Evolutionary conservation across 2,329 filamentous ascomycete genomes (phyloP), one percentile per base, ranked within the genome.

Genomic region (Knoxdaviesia proteae): DNA sequence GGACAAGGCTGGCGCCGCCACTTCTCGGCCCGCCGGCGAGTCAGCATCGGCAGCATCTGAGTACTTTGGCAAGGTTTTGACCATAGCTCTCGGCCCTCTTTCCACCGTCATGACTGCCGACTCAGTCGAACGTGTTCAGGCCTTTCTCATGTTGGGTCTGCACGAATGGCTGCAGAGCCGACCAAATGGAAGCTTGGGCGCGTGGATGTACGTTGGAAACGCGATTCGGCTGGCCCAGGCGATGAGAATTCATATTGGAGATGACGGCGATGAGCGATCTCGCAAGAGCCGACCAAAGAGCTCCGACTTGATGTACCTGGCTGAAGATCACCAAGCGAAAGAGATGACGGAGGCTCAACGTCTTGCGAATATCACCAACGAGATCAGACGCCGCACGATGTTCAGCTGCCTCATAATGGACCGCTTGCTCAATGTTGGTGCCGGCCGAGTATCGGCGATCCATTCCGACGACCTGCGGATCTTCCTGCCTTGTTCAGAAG

Each of bases 341-440:
- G 44, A 42, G 8, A 48, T 50, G 7, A 44, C 47, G 3, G 55
- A 57, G 10, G 10, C 38, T 36, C 8, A 39, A 32, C 35, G 35
- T 38, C 30, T 3, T 11, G 32, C 35, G 6, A 37, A 39, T 37
- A 69, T 78, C 29, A 61, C 69, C 34, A 72, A 71, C 45, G 80
- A 84, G 54, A 68, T 77, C 8, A 64, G 68, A 46, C 65, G 80
- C 31, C 69, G 80, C 6, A 82, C 79, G 1, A 80, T 83, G 62
- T 84, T 79, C 62, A 81, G 78, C 49, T 82, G 78, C 51, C 75
- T 80, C 45, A 74, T 83, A 42, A 63, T 84, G 49, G 80, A 84
- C 53, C 70, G 77, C 3, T 71, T 82, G 55, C 59, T 83, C 30
- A 71, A 75, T 34, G 76, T 71, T 49, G 77, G 77, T 20, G 71